These are phyloP conservation scores for Rutstroemia sydowiana DNA, from an alignment of 2,329 filamentous ascomycete genomes.

Conservation along the genomic window DNA sequence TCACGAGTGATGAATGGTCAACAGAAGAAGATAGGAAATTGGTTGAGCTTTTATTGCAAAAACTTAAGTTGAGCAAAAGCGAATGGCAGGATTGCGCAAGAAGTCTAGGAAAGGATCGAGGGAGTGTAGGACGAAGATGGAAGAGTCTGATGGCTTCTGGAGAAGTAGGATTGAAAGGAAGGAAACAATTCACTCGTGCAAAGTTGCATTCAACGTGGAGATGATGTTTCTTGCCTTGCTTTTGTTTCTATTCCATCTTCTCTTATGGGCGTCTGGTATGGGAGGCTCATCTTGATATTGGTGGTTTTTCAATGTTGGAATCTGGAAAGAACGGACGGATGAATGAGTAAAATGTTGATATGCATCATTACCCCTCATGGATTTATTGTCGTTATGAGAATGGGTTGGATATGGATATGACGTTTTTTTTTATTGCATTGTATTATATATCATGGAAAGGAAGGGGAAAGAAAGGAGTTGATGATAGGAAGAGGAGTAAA, in stretches of 20 bases:
- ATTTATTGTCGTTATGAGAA: no score
- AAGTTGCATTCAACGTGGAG: conserved; percentile 52
- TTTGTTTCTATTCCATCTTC: neutral
- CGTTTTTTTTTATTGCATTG: no score
- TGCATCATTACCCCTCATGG: no score
- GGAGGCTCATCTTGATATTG: no score
- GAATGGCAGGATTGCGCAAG: conserved; percentile 63
- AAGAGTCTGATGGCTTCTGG: conserved; percentile 53
- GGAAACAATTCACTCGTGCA: conserved; percentile 36
- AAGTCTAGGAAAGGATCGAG: conserved; percentile 52
- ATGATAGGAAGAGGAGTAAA: no score
- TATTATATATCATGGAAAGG: no score
- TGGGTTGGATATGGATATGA: no score
- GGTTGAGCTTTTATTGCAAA: conserved; percentile 61
- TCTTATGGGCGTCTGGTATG: neutral
- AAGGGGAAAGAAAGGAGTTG: no score
- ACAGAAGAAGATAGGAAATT: conserved; percentile 57
- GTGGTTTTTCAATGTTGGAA: no score
- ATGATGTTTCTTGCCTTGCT: conserved; percentile 22
- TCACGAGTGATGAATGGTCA: conserved; percentile 41
- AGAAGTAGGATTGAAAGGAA: conserved; percentile 50
- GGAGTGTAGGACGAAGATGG: conserved; percentile 52
- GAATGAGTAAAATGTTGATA: no score
- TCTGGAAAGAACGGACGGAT: no score
- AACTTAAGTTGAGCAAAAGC: conserved; percentile 54